Evolutionary conservation across 352 stramenopile species (phyloP), one percentile per base, ranked within the genome.

Genomic region (Aphanomyces cochlioides): DNA sequence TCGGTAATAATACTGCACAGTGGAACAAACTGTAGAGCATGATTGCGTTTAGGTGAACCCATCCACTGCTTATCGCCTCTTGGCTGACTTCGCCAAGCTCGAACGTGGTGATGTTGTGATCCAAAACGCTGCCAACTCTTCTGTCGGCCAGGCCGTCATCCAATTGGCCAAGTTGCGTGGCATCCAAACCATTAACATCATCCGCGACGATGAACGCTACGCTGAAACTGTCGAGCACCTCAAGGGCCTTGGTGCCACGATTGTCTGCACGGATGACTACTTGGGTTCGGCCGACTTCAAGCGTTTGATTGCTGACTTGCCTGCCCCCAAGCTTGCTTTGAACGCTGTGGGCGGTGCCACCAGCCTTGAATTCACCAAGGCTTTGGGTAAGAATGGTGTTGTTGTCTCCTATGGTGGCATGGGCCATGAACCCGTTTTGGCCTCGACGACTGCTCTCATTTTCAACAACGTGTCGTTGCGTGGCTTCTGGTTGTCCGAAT

Each of bases 171-270:
- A 80, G 47, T 75, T 92, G 63, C 88, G 88, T 53, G 88, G 88
- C 67, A 88, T 97, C 64, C 88, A 95, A 78, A 96, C 88, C 57
- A 91, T 97, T 73, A 97, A 96, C 75, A 80, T 97, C 37, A 80
- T 97, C 54, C 83, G 87, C 47, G 81, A 93, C 72, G 83, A 93
- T 64, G 87, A 79, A 54, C 82, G 90, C 72, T 95, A 93, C 74
- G 84, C 88, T 65, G 67, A 82, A 47, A 88, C 80, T 38, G 82
- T 91, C 75, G 69, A 90, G 56, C 83, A 89, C 77, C 74, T 93
- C 43, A 92, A 94, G 83, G 79, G 69, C 65, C 76, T 96, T 39
- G 88, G 88, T 56, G 88, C 80, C 41, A 88, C 80, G 19, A 75
- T 95, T 67, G 85, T 96, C 60, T 82, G 77, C 72, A 85, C 82